Percentiles rank a stretch among this genome's conserved stretches.
Evolutionary conservation across 192 early-diverging fungal genomes (phyloP).

Genomic region (Backusella australiensis): DNA sequence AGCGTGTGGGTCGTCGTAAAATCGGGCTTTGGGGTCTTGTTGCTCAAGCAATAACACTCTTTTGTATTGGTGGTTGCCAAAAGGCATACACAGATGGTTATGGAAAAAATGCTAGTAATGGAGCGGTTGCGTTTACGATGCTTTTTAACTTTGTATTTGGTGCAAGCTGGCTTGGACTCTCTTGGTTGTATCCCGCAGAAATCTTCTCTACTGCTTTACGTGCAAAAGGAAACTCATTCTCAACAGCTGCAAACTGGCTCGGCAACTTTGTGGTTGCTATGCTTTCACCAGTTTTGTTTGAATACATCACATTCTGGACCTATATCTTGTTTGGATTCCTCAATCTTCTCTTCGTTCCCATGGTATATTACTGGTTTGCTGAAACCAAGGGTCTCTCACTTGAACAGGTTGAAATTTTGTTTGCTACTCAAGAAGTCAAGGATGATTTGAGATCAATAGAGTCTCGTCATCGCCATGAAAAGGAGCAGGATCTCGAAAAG

Average conservation of each 20-base stretch:
- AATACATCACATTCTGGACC: slow-evolving; percentile 52
- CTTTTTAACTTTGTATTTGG: slow-evolving; percentile 71
- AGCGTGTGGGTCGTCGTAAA: slow-evolving; percentile 65
- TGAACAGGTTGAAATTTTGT: slow-evolving; percentile 53
- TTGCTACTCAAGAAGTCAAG: slow-evolving; percentile 23
- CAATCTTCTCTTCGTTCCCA: slow-evolving; percentile 42
- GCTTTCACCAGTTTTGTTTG: slow-evolving; percentile 61
- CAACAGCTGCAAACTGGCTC: slow-evolving; percentile 79
- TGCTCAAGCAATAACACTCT: slow-evolving; percentile 23
- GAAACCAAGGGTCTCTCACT: slow-evolving; percentile 82
- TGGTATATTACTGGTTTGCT: slow-evolving; percentile 66
- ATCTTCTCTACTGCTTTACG: slow-evolving; percentile 75
- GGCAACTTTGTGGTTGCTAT: slow-evolving; percentile 68
- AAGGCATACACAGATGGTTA: slow-evolving; percentile 27
- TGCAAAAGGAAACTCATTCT: slow-evolving; percentile 70
- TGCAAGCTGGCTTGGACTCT: slow-evolving; percentile 74
- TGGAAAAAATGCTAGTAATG: slow-evolving; percentile 29
- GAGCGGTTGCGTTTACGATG: slow-evolving; percentile 57
- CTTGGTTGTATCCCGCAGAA: slow-evolving; percentile 78
- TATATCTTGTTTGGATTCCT: slow-evolving; percentile 58
- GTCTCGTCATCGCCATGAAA: slow-evolving; percentile 4
- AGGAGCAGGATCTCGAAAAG: neutral
- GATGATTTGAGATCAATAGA: slow-evolving; percentile 12
- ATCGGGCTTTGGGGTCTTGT: slow-evolving; percentile 64
- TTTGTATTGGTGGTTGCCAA: slow-evolving; percentile 31